Percentiles rank a stretch among this genome's conserved stretches.
These are phyloP conservation scores for Aspergillus sp. DNA, from an alignment of 2,329 filamentous ascomycete species.

Conservation along the genomic window DNA sequence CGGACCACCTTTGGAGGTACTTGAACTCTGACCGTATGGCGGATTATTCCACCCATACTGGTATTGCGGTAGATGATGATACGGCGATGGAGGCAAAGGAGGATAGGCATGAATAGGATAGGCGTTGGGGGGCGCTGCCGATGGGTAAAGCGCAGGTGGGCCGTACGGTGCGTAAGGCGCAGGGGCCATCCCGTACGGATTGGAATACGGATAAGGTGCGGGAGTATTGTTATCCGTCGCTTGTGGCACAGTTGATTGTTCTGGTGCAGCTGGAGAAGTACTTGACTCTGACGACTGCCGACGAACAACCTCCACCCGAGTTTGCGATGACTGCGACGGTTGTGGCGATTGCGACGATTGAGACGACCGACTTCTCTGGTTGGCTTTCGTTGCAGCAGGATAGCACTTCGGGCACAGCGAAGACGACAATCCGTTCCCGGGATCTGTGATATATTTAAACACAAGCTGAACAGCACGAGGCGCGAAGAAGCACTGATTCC, in stretches of 20 bases:
- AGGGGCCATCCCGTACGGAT: slow-evolving; percentile 8
- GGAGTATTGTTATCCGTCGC: slow-evolving; percentile 2
- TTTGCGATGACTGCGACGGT: neutral
- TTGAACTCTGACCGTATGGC: slow-evolving; percentile 13
- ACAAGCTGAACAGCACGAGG: slow-evolving; percentile 27
- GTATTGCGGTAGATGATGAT: slow-evolving; percentile 11
- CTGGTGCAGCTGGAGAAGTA: slow-evolving; percentile 3
- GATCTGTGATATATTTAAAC: slow-evolving; percentile 28
- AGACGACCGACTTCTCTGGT: slow-evolving; percentile 12
- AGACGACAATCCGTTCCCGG: slow-evolving; percentile 24
- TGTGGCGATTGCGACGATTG: too few species aligned
- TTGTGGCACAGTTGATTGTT: slow-evolving; percentile 5
- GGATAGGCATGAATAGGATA: slow-evolving; percentile 18
- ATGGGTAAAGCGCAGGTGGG: slow-evolving; percentile 14
- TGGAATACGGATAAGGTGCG: slow-evolving; percentile 5
- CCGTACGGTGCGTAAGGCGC: slow-evolving; percentile 13
- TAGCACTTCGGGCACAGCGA: slow-evolving; percentile 35
- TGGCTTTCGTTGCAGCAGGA: slow-evolving; percentile 29
- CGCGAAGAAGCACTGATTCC: slow-evolving; percentile 37
- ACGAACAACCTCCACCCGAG: slow-evolving; percentile 5
- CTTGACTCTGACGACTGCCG: slow-evolving; percentile 2
- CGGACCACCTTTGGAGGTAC: slow-evolving; percentile 19
- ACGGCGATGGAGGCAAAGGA: slow-evolving; percentile 13
- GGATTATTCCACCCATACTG: slow-evolving; percentile 23
- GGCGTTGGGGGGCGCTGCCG: slow-evolving; percentile 7